Evolutionary conservation across 2,329 filamentous ascomycete species (phyloP).

Genomic region (Beauveria pseudobassiana): DNA sequence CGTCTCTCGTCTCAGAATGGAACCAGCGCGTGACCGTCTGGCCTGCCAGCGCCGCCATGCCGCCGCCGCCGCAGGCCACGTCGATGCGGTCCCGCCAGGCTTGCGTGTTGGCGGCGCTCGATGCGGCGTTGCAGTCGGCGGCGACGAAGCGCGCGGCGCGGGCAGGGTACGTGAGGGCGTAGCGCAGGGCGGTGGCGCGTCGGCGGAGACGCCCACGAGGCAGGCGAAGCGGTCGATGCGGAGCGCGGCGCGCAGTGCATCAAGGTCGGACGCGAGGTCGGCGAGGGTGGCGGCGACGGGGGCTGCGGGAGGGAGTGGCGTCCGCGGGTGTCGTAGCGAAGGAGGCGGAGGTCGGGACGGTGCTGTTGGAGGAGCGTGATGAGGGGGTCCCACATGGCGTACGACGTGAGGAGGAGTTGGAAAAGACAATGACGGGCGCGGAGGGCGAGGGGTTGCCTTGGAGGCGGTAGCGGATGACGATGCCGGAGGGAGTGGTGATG

Average conservation of each 20-base stretch:
- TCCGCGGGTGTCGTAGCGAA: conserved; percentile 73
- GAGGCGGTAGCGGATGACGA: conserved; percentile 63
- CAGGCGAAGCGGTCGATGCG: conserved; percentile 59
- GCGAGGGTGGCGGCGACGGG: conserved; percentile 51
- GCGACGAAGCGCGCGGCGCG: conserved; percentile 58
- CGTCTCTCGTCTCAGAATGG: conserved; percentile 43
- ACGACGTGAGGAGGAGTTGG: conserved; percentile 75
- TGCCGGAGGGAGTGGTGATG: conserved; percentile 60
- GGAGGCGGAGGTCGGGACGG: conserved; percentile 60
- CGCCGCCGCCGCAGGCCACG: conserved; percentile 50
- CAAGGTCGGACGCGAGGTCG: conserved; percentile 60
- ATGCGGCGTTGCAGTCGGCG: conserved; percentile 71
- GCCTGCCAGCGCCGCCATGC: conserved; percentile 60
- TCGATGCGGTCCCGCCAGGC: conserved; percentile 73
- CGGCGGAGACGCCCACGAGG: conserved; percentile 69
- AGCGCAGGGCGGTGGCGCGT: conserved; percentile 68
- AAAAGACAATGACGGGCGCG: conserved; percentile 67
- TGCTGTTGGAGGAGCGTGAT: conserved; percentile 51
- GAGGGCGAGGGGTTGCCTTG: conserved; percentile 61
- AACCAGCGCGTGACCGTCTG: conserved; percentile 75
- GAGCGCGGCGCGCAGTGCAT: conserved; percentile 58
- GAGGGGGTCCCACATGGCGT: conserved; percentile 75
- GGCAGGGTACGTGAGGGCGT: conserved; percentile 54
- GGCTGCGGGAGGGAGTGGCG: conserved; percentile 44
- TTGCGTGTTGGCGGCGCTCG: conserved; percentile 65